Base-by-base conservation (phyloP, 768 basidiomycete species). In the Mycena albidolilacea region DNA sequence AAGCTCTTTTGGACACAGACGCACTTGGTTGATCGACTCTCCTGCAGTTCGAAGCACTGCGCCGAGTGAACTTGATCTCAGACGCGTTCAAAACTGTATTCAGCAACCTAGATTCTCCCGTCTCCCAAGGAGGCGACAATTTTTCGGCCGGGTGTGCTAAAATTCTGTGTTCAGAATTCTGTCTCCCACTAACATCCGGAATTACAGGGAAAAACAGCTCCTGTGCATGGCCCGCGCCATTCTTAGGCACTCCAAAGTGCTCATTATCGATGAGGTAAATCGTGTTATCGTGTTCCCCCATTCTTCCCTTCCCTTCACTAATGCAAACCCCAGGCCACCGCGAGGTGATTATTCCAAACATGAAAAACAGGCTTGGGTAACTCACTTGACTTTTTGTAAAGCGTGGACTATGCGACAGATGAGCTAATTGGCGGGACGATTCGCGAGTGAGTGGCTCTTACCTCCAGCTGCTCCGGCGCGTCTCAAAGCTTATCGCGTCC, bases 181-280 rank as follows among this genome's bases (percentile, higher is more conserved):
- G 3, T 21, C 19, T 38, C 30, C 30, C 30, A 61, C 60, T 58
- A 41, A 43, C 17, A 11, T 35, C 21, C 54, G 15, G 21, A 23
- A 23, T 19, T 38, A 58, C 60, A 91, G 90, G 7, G 91, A 94
- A 81, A 94, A 93, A 78, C 93, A 94, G 77, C 80, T 94, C 15
- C 84, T 96, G 6, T 95, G 95, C 79, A 94, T 96, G 94, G 95
- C 95, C 6, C 87, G 95, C 65, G 94, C 95, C 2, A 95, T 96
- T 72, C 80, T 96, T 30, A 92, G 92, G 79, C 86, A 92, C 4
- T 91, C 93, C 37, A 94, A 88, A 77, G 85, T 96, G 17, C 81
- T 96, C 50, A 87, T 96, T 73, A 95, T 96, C 93, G 95, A 95
- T 77, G 95, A 95, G 82, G 93, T 90, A 73, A 38, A 85, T 80